Conservation (phyloP, 2,329 filamentous ascomycete species). For the Ophiosphaerella narmari region DNA sequence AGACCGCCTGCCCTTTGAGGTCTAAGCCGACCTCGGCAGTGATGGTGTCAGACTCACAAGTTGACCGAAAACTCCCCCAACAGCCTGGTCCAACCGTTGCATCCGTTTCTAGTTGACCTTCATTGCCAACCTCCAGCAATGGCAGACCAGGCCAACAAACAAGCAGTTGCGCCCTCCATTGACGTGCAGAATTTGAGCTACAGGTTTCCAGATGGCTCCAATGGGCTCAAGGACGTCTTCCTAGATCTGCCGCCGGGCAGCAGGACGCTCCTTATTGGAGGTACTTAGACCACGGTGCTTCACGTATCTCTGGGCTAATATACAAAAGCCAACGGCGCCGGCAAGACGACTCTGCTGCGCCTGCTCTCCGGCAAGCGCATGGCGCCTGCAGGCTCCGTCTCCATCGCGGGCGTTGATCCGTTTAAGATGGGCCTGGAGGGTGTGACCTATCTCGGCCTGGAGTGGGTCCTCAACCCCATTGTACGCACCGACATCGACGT, state of each 20-base stretch:
- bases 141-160: slow-evolving; percentile 21
- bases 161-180: slow-evolving; percentile 62
- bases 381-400: slow-evolving; percentile 74
- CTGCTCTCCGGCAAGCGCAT: slow-evolving; percentile 95
- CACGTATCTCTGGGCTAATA: slow-evolving; percentile 8
- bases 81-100: too few species aligned
- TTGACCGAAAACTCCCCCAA: too few species aligned
- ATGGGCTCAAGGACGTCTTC: slow-evolving; percentile 74
- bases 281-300: slow-evolving; percentile 45
- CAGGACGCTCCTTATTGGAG: slow-evolving; percentile 89
- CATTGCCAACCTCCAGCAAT: slow-evolving; percentile 12
- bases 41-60: too few species aligned
- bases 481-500: slow-evolving; percentile 95
- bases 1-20: background rate
- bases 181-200: slow-evolving; percentile 79
- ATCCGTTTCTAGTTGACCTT: too few species aligned
- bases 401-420: slow-evolving; percentile 82
- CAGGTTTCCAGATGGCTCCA: slow-evolving; percentile 81
- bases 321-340: slow-evolving; percentile 79
- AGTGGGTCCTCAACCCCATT: slow-evolving; percentile 98
- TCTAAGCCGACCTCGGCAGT: too few species aligned
- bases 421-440: slow-evolving; percentile 90
- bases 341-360: slow-evolving; percentile 94
- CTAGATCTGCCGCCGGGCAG: slow-evolving; percentile 80
- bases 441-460: slow-evolving; percentile 93